Base-by-base conservation (phyloP, 495 filamentous ascomycete species). In the Podospora australis region DNA sequence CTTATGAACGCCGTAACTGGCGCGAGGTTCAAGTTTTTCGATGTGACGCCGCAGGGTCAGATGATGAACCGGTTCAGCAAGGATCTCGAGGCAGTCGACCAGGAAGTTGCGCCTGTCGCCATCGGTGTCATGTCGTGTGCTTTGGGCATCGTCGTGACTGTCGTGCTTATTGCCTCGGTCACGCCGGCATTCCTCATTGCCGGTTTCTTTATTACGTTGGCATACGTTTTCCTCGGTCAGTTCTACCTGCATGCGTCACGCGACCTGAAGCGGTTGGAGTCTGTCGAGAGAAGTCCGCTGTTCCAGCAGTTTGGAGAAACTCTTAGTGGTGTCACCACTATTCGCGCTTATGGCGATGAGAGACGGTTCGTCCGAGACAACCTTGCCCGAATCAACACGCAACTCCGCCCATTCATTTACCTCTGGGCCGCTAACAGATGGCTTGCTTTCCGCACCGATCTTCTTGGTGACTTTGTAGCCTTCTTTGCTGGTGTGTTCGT, bases 251-350 rank as follows among this genome's bases (percentile, higher is more conserved):
- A 83, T 59, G 87, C 91, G 3, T 96, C 91, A 19, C 78, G 89
- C 46, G 91, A 96, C 63, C 78, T 99, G 39, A 99, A 99, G 71
- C 78, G 94, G 24, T 66, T 99, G 14, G 94, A 99, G 66, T 96
- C 94, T 16, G 83, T 96, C 8, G 88, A 96, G 60, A 74, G 91
- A 45, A 96, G 90, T 65, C 94, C 94, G 3, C 74, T 99, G 22
- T 99, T 96, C 67, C 94, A 99, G 66, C 92, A 96, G 57, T 97
- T 99, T 56, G 91, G 94, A 44, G 94, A 99, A 71, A 97, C 94
- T 0, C 73, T 99, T 14, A 89, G 82, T 42, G 94, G 94, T 35
- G 88, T 97, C 48, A 88, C 90, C n/a, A 99, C 94, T 1, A 99
- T 99, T 55, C 83, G 94, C 58, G 94, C 94, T 14, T 99, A 97